Evolutionary conservation across 306 rosid genomes (phyloP).

Genomic region (Parietaria judaica): DNA sequence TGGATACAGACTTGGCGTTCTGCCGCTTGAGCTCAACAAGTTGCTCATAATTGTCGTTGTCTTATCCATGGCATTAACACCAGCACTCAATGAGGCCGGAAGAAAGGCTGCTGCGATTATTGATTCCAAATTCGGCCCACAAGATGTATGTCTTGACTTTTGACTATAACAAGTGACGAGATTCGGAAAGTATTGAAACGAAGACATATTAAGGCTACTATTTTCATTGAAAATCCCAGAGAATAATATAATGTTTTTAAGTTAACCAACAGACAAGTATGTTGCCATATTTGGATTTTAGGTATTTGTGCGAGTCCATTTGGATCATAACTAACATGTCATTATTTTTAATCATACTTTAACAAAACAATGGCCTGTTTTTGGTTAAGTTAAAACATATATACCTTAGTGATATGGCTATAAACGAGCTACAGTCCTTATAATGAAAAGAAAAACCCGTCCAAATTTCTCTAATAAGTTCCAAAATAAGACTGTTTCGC

Average conservation of each 20-base stretch:
- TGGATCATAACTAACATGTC: too few species aligned
- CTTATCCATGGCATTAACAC: conserved; percentile 95
- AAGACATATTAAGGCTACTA: not conserved
- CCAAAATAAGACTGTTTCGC: too few species aligned
- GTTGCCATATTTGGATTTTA: too few species aligned
- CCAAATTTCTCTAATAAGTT: too few species aligned
- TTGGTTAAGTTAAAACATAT: too few species aligned
- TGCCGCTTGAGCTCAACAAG: conserved; percentile 98
- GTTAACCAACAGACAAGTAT: not conserved
- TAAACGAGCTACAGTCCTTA: too few species aligned
- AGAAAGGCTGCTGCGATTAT: conserved; percentile 66
- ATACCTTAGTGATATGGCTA: too few species aligned
- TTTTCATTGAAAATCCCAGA: not conserved
- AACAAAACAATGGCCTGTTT: too few species aligned
- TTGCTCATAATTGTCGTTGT: conserved; percentile 94
- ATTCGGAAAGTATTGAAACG: not conserved
- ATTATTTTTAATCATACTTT: too few species aligned
- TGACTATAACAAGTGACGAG: conserved; percentile 5
- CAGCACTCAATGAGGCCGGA: conserved; percentile 95
- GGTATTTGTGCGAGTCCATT: too few species aligned
- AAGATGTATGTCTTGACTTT: conserved; percentile 35
- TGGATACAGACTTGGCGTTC: conserved; percentile 82
- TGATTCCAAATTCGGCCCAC: conserved; percentile 41
- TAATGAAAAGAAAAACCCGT: too few species aligned
- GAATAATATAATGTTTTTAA: not conserved